A percentile compares a stretch with the other conserved stretches of the same genome.
Conservation (phyloP, 352 stramenopile genomes). For the Hyaloperonospora brassicae region DNA sequence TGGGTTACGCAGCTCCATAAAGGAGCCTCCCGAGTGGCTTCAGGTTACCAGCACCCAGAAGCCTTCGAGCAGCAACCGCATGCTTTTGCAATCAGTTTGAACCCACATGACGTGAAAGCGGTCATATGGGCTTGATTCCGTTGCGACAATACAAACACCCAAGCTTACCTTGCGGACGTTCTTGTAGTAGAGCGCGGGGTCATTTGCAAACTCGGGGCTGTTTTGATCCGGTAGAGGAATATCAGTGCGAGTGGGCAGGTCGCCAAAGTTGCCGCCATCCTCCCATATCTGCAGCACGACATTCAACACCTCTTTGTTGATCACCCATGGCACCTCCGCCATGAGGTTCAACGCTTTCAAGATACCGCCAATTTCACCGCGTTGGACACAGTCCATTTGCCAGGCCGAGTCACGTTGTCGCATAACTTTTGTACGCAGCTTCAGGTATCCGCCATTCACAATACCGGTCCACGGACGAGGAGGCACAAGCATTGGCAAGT, state of each 20-base stretch:
- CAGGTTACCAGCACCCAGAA: conserved; percentile 9
- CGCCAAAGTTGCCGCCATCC: conserved; percentile 85
- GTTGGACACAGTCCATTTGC: conserved; percentile 85
- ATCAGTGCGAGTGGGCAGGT: conserved; percentile 84
- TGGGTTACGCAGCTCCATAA: conserved; percentile 27
- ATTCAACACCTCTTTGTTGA: conserved; percentile 92
- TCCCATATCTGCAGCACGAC: conserved; percentile 90
- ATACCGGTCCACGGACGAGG: conserved; percentile 87
- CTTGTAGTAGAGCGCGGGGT: conserved; percentile 62
- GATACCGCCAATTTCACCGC: conserved; percentile 78
- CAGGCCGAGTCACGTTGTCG: conserved; percentile 71
- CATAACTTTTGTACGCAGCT: conserved; percentile 90
- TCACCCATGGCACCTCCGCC: conserved; percentile 89
- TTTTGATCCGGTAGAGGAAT: conserved; percentile 49
- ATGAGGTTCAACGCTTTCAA: conserved; percentile 91
- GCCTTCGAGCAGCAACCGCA: conserved; percentile 36
- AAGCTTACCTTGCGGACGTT: conserved; percentile 65
- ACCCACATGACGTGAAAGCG: conserved; percentile 50
- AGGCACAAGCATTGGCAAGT: conserved; percentile 95
- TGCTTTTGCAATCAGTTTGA: conserved; percentile 81
- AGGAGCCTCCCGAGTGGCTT: conserved; percentile 19
- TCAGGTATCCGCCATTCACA: conserved; percentile 90
- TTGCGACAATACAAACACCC: conserved; percentile 31
- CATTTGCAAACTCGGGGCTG: conserved; percentile 50
- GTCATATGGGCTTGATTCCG: conserved; percentile 80